Evolutionary conservation across 805 yeast species (phyloP), one percentile per base, ranked within the genome.

Genomic region (Lipomyces orientalis): DNA sequence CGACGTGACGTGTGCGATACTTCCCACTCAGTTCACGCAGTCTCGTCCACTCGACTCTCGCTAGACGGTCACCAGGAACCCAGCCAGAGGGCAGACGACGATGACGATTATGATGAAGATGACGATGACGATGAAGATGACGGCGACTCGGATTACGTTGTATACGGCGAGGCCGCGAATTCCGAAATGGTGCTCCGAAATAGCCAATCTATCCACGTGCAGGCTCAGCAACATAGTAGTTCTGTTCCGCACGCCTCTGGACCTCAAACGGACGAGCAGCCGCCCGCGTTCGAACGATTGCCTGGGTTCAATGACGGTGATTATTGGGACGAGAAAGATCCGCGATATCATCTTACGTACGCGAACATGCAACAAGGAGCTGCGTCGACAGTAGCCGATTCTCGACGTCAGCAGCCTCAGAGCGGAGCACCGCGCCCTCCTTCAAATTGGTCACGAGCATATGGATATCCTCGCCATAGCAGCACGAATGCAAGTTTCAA

Each of bases 271-370:
- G 70, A 64, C 25, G 74, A 62, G 12, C 74, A 70, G 29, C 85
- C 83, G 0, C 85, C 86, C 12, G 78, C 81, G 1, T 85, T 85
- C 71, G 77, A 77, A 56, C 81, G 82, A 4, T 80, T 79, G 64
- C 83, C 86, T 0, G 86, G 87, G 2, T 85, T 80, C 71, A 72
- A 73, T 16, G 64, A 65, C 7, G 84, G 79, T 4, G 87, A 85
- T 72, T 85, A 85, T 73, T 84, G 84, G 82, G 82, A 79, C 67
- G 86, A 82, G 62, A 69, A 69, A 46, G 67, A 39, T 34, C 69
- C 55, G 35, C 34, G 12, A 25, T 46, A 62, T 22, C 22, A 33
- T 5, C 51, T 16, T 61, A 8, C 37, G 34, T 25, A 25, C 34
- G 33, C 25, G 33, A n/a, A n/a, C 39, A 63, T 19, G 60, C n/a